These are phyloP conservation scores for Huntiella savannae DNA, from an alignment of 2,329 filamentous ascomycete species.

Conservation along the genomic window DNA sequence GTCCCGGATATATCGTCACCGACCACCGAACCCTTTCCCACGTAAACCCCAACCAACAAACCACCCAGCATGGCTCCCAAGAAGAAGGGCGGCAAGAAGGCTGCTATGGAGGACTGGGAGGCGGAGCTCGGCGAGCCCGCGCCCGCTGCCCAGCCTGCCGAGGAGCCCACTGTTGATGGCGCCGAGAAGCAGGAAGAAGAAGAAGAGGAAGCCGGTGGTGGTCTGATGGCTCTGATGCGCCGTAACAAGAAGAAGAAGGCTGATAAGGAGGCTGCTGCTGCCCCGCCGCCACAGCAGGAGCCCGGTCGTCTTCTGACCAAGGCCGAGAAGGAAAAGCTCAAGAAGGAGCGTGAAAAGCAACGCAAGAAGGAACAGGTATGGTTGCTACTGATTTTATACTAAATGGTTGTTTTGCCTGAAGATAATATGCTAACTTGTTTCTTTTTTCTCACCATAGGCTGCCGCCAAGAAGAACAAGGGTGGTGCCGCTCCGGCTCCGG, in stretches of 20 bases:
- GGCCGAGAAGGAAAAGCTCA: slow-evolving; percentile 94
- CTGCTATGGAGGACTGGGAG: slow-evolving; percentile 82
- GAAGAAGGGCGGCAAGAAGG: slow-evolving; percentile 77
- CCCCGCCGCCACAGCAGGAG: slow-evolving; percentile 45
- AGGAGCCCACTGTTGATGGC: slow-evolving; percentile 26
- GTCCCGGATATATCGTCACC: neutral
- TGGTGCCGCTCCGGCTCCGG: slow-evolving; percentile 4
- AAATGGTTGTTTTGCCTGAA: neutral
- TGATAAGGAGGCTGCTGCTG: slow-evolving; percentile 48
- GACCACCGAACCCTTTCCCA: neutral
- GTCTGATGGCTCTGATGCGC: slow-evolving; percentile 60
- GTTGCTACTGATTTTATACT: slow-evolving; percentile 3
- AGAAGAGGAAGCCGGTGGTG: slow-evolving; percentile 37
- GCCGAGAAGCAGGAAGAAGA: slow-evolving; percentile 32
- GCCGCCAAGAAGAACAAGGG: slow-evolving; percentile 63
- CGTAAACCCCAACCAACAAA: neutral
- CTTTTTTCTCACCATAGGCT: slow-evolving; percentile 1
- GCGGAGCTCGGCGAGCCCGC: slow-evolving; percentile 68
- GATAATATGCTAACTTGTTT: neutral
- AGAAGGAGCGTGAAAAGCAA: slow-evolving; percentile 97
- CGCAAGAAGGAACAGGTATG: slow-evolving; percentile 88
- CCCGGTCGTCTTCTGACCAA: slow-evolving; percentile 69
- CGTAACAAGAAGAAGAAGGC: slow-evolving; percentile 76
- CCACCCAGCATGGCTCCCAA: slow-evolving; percentile 59
- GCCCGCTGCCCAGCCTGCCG: slow-evolving; percentile 21